Evolutionary conservation across 2,329 filamentous ascomycete genomes (phyloP).

Genomic region (Falciphora oryzae): DNA sequence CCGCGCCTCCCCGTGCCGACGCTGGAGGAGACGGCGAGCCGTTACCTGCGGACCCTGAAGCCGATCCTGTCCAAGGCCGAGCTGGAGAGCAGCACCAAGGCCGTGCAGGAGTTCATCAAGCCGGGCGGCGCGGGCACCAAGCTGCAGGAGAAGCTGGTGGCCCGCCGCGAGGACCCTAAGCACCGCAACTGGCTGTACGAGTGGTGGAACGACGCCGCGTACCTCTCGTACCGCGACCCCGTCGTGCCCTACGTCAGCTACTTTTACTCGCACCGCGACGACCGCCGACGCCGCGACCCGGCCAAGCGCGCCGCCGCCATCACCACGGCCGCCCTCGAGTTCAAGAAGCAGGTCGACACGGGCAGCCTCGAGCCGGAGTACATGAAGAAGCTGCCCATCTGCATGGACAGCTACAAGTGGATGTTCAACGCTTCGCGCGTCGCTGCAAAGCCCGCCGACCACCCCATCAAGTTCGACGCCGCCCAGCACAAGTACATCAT

Average conservation of each 20-base stretch:
- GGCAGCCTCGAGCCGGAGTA: conserved; percentile 91
- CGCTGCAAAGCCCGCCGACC: conserved; percentile 74
- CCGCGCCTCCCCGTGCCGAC: conserved; percentile 73
- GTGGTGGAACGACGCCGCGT: conserved; percentile 97
- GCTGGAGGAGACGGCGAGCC: conserved; percentile 73
- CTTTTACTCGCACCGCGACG: conserved; percentile 98
- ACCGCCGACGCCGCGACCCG: conserved; percentile 79
- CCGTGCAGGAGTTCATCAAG: conserved; percentile 80
- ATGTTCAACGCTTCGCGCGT: conserved; percentile 97
- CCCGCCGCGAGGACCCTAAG: conserved; percentile 71
- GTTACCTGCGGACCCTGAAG: conserved; percentile 75
- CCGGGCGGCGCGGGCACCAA: conserved; percentile 78
- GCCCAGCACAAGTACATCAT: conserved; percentile 77
- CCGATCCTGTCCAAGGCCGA: conserved; percentile 65
- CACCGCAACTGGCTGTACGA: conserved; percentile 92
- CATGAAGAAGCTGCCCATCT: conserved; percentile 95
- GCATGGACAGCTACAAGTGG: conserved; percentile 97
- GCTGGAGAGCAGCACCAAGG: conserved; percentile 68
- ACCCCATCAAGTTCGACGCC: conserved; percentile 71
- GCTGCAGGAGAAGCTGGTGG: conserved; percentile 83
- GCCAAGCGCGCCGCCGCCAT: conserved; percentile 91
- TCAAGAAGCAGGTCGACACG: conserved; percentile 85
- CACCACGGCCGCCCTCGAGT: conserved; percentile 77
- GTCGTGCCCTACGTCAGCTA: conserved; percentile 98
- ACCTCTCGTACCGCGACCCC: conserved; percentile 88